A percentile compares a stretch with the other conserved stretches of the same genome.
phyloP scores from a whole-genome alignment of 2,329 filamentous ascomycete species.

The Trichoderma sp. region DNA sequence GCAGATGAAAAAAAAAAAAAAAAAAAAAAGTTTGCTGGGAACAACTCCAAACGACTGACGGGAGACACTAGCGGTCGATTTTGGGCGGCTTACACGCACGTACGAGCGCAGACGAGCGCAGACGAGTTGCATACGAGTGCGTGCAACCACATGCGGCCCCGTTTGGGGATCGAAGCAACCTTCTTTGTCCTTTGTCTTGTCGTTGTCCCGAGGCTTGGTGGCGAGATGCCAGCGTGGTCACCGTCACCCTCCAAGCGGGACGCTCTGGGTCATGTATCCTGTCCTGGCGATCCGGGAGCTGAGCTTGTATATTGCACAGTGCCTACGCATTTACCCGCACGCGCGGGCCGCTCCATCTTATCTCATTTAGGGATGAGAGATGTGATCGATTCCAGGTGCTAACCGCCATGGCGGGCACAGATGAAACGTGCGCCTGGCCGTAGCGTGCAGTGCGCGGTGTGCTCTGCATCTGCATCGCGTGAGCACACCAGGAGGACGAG shows the following conservation, averaged over 20 bases:
- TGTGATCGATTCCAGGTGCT: constrained; percentile 18
- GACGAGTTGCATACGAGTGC: background rate
- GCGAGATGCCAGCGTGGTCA: constrained; percentile 10
- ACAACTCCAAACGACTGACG: constrained; percentile 2
- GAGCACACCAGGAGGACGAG: background rate
- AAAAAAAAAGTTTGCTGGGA: constrained; percentile 9
- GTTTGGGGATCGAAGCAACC: background rate
- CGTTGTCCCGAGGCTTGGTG: background rate
- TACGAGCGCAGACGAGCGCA: no score
- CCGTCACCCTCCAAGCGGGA: background rate
- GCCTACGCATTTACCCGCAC: constrained; percentile 10
- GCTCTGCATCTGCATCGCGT: background rate
- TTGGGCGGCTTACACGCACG: background rate
- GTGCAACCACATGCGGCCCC: background rate
- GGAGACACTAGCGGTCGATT: background rate
- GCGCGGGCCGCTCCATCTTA: constrained; percentile 18
- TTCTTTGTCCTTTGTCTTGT: background rate
- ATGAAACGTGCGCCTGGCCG: background rate
- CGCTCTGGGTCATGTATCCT: constrained; percentile 14
- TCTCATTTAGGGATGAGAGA: constrained; percentile 16
- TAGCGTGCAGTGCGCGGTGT: background rate
- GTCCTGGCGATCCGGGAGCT: constrained; percentile 19
- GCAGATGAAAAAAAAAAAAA: no score
- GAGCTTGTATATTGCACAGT: constrained; percentile 20
- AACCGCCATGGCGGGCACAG: constrained; percentile 8